Evolutionary conservation across 1,139 yeast species (phyloP), one percentile per base, ranked within the genome.

Genomic region (Yamadazyma spencermartinsiae): DNA sequence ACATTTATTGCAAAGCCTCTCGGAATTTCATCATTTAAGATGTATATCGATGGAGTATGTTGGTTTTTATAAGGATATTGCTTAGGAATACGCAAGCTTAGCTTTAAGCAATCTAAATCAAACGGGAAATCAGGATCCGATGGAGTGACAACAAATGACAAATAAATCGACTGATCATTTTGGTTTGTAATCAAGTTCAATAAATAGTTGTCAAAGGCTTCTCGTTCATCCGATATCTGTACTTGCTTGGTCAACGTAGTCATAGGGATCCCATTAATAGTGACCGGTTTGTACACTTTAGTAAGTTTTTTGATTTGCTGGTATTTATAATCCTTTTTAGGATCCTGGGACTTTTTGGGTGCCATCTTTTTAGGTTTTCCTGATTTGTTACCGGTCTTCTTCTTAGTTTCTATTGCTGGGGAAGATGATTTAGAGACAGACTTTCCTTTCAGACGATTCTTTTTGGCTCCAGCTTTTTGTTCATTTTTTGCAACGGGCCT

Each of bases 91-190:
- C 70, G 61, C 34, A 85, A 57, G 38, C 76, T 73, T 24, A 84
- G 51, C 36, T 74, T 68, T 39, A 85, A 63, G 14, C 56, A 50
- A 7, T 71, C 73, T 21, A 85, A 58, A 42, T 81, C 87, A 52
- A 72, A 84, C 0, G 90, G 86, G 53, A 85, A 85, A 30, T 83
- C 86, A 0, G 90, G 90, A 54, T 83, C 92, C 0, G 83, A 70
- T 0, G 92, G 90, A 15, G 51, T 48, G n/a, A 71, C 44, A 25
- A 54, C 42, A 38, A 70, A 63, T 23, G 73, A 65, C 6, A 70
- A 41, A 37, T 68, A 68, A 1, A 69, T 52, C 10, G 58, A 44
- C 19, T 48, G 46, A 16, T 44, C 44, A 7, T 53, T 52, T 30
- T 53, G 47, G 12, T 43, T 44, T 15, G 38, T 42, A n/a, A 59